Conservation (phyloP, 2,329 filamentous ascomycete species). For the Aspergillus sojae region DNA sequence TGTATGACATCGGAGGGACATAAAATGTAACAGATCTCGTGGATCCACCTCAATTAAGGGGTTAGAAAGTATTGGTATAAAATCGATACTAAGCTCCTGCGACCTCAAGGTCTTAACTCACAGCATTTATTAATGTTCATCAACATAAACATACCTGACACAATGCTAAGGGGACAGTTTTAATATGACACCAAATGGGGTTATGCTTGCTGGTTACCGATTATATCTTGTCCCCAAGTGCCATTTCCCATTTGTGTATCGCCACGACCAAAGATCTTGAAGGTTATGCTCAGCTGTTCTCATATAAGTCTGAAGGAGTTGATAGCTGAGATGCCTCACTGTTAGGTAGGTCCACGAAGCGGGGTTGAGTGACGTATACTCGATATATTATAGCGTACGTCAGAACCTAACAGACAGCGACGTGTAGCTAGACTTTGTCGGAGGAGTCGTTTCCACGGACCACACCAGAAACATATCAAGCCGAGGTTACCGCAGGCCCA, state of each 20-base stretch:
- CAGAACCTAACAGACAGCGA: not conserved
- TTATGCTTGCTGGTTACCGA: not conserved
- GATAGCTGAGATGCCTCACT: not conserved
- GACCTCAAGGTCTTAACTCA: no score
- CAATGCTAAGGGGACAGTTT: no score
- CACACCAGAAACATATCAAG: not conserved
- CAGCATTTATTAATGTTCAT: no score
- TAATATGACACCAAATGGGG: no score
- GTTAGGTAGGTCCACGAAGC: not conserved
- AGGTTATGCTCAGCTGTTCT: rapidly evolving
- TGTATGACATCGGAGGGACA: no score
- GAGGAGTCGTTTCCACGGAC: not conserved
- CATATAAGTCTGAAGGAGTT: not conserved
- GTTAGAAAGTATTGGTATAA: no score
- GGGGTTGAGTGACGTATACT: not conserved
- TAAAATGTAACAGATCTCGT: no score
- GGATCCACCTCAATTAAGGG: no score
- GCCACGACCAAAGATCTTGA: not conserved
- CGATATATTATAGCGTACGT: not conserved
- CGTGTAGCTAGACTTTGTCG: no score
- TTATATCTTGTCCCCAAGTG: not conserved
- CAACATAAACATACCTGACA: no score
- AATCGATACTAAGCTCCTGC: no score
- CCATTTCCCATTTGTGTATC: no score
- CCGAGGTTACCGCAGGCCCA: not conserved